Base-by-base conservation (phyloP, 331 rosid genomes). In the Quercus tomentella region DNA sequence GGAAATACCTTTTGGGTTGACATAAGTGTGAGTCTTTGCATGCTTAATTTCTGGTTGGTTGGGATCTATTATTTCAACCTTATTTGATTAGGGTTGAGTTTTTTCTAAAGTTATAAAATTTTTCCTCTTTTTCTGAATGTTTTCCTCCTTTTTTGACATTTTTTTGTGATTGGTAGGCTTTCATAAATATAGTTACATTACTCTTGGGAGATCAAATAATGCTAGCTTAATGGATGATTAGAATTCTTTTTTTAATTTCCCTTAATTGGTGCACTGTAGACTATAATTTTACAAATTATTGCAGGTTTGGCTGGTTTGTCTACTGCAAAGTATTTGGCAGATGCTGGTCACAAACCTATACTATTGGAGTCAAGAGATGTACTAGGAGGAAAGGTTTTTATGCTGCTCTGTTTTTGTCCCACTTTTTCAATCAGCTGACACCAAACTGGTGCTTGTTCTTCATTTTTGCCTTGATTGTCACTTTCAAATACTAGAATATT, bases 261-360 rank as follows among this genome's bases (percentile, higher is more conserved):
- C 67, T n/a, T 6, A 51, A 43, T 18, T 70, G 67, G 30, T 37
- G 35, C 41, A 33, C 22, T 35, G 5, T 74, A 54, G 11, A 81
- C 35, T 54, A 37, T 70, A 16, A 60, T 75, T 84, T 61, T 69
- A 18, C 63, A 51, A 74, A 79, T 77, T 80, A 68, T 77, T 79
- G 56, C 88, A 95, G 99, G 99, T 75, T 76, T 95, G 91, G 99
- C 98, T 79, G 99, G 99, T 79, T 91, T 95, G 70, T 90, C 98
- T 25, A 91, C 99, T 75, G 99, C 99, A 52, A 95, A 95, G 73
- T 95, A 95, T 84, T 87, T 95, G 89, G 97, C 98, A 37, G 99
- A 95, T 88, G 99, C 99, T 33, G 99, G 99, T 69, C 99, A 95
- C 85, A 91, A 89, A 77, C 99, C 99, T 77, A 52, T 93, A 60